A percentile compares a stretch with the other conserved stretches of the same genome.
phyloP scores from a whole-genome alignment of 768 basidiomycete species.

The Chlorophyllum brunneum region DNA sequence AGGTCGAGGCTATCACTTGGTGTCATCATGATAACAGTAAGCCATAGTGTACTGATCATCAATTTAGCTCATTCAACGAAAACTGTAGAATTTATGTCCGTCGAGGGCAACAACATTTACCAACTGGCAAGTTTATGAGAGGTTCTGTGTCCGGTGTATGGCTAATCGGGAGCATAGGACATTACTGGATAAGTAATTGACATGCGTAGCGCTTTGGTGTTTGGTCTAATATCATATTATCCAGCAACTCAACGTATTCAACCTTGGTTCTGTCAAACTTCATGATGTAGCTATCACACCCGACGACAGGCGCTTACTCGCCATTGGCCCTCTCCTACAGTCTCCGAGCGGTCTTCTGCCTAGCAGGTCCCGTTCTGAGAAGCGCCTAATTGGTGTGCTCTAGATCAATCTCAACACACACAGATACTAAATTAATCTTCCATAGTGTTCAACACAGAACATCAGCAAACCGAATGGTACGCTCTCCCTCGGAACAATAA shows the following conservation, averaged over 20 bases:
- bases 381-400: slow-evolving; percentile 65
- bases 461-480: slow-evolving; percentile 63
- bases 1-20: slow-evolving; percentile 67
- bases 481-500: slow-evolving; percentile 15
- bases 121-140: slow-evolving; percentile 44
- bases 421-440: neutral
- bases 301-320: slow-evolving; percentile 57
- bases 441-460: slow-evolving; percentile 70
- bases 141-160: neutral
- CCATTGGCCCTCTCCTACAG: slow-evolving; percentile 60
- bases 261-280: slow-evolving; percentile 58
- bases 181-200: slow-evolving; percentile 50
- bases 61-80: neutral
- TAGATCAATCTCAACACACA: neutral
- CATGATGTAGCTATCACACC: slow-evolving; percentile 72
- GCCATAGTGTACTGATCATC: neutral
- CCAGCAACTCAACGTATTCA: slow-evolving; percentile 52
- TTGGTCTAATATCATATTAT: neutral
- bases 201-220: neutral
- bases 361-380: slow-evolving; percentile 66
- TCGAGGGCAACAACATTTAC: slow-evolving; percentile 60
- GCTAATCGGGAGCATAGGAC: slow-evolving; percentile 33
- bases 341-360: slow-evolving; percentile 63
- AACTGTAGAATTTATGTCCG: slow-evolving; percentile 68
- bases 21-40: slow-evolving; percentile 59